Evolutionary conservation across 768 basidiomycete species (phyloP), one percentile per base, ranked within the genome.

Genomic region (Mycena epipterygia): DNA sequence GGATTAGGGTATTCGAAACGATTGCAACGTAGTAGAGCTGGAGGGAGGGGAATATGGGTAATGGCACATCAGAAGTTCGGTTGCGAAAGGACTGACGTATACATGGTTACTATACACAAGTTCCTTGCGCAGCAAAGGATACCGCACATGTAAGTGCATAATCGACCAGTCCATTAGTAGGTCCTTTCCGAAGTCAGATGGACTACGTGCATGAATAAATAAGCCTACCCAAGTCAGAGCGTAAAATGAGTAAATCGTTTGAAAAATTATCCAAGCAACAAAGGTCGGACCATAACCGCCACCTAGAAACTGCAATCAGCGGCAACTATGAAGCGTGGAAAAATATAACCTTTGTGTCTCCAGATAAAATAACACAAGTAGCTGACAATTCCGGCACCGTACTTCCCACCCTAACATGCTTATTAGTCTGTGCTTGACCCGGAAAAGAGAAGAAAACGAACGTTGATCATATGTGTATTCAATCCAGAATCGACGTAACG

Each of bases 91-190:
- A 77, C 87, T 69, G 42, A 95, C 92, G 30, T 87, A 84, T 73
- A 91, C 82, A 33, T 88, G 77, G 56, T 90, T 87, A 7, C 86
- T 82, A 78, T 96, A 98, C 2, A 94, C 82, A 32, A 97, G 80
- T 37, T 97, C 93, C 2, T 83, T 79, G 27, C 98, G 90, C 3
- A 99, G 86, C 41, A 94, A 82, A 25, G 83, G 88, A 70, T 93
- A 85, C 69, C 75, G 82, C 7, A 85, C 83, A 64, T 84, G 88
- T 11, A 87, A 83, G 65, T 88, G 84, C 52, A 95, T 82, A 49
- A 99, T 78, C 1, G 93, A 95, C 97, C 97, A 98, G 79, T 99
- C 97, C 89, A 97, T 93, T 9, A 92, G 76, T 27, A 95, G 78
- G 74, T 98, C 96, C 95, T 95, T 30, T n/a, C 14, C 6, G 42